Evolutionary conservation across 306 rosid genomes (phyloP), one percentile per base, ranked within the genome.

Genomic region (Malus orientalis): DNA sequence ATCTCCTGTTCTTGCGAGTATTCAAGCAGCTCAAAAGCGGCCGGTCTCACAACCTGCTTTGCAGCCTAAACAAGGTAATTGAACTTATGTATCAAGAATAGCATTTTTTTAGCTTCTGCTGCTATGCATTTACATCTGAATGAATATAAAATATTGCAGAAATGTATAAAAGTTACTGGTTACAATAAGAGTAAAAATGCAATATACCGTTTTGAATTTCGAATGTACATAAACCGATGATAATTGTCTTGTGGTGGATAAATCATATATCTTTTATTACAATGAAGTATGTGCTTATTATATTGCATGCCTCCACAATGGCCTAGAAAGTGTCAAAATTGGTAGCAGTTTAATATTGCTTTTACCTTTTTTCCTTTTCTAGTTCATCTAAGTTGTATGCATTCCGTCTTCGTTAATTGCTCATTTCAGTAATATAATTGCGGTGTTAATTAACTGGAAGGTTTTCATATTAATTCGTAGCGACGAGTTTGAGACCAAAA

Each of bases 11-110:
- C 97, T 96, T 73, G 82, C 89, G 25, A 96, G 85, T 83, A 91
- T 96, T 76, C 98, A 92, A 87, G 98, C 93, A 60, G 99, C 98
- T 87, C 99, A 96, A 85, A 86, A 86, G 85, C 96, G 96, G 78
- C 96, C 99, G 1, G 97, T 95, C 60, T 78, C 87, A 55, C 89
- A 88, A 76, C 85, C 89, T 79, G 86, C 64, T 72, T 80, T 86
- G 4, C 96, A 85, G 82, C 70, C 89, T 71, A 95, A 91, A 80
- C 91, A 76, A 85, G 90, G 98, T 92, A 86, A 59, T n/a, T 73
- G 7, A 38, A 38, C 55, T 58, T 63, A 32, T 14, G 54, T 58
- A 55, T 36, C n/a, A 54, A 53, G 4, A 55, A 6, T 20, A 7
- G 29, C 19, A 73, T 22, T 73, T 40, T 36, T 73, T 38, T 22